Conservation (phyloP, 805 yeast species). For the Candida oleophila region DNA sequence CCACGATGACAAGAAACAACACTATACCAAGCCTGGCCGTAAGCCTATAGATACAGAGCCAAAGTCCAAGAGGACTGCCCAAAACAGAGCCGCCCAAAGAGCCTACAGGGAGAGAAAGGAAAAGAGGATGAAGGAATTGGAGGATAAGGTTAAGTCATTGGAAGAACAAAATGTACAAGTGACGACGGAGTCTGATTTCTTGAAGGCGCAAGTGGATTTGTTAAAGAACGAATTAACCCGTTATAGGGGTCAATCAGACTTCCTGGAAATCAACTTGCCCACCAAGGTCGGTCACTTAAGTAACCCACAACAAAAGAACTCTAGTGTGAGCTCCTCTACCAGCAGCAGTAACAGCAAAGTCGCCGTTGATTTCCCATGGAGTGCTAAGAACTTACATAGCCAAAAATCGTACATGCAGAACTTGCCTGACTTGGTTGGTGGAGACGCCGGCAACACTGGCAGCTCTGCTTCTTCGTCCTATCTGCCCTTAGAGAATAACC, state of each 20-base stretch:
- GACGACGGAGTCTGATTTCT: constrained; percentile 66
- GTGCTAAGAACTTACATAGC: constrained; percentile 18
- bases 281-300: constrained; percentile 28
- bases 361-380: constrained; percentile 58
- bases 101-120: constrained; percentile 96
- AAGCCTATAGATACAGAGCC: constrained; percentile 80
- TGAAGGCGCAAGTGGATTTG: constrained; percentile 73
- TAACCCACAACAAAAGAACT: constrained; percentile 13
- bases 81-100: constrained; percentile 97
- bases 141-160: constrained; percentile 67
- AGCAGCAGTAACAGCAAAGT: constrained; percentile 19
- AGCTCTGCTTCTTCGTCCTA: constrained; percentile 35
- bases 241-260: constrained; percentile 44
- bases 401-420: constrained; percentile 5
- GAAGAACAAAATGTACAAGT: constrained; percentile 73
- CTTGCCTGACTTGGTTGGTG: constrained; percentile 33
- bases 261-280: constrained; percentile 30
- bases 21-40: constrained; percentile 66
- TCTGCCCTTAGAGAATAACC: constrained; percentile 38
- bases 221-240: constrained; percentile 69
- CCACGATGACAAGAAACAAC: constrained; percentile 38
- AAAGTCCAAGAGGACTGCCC: constrained; percentile 88
- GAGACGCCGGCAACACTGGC: constrained; percentile 12
- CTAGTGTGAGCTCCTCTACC: background rate
- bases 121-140: constrained; percentile 78